Conservation (phyloP, 2,329 filamentous ascomycete species). For the Penicillium psychrosexuale region DNA sequence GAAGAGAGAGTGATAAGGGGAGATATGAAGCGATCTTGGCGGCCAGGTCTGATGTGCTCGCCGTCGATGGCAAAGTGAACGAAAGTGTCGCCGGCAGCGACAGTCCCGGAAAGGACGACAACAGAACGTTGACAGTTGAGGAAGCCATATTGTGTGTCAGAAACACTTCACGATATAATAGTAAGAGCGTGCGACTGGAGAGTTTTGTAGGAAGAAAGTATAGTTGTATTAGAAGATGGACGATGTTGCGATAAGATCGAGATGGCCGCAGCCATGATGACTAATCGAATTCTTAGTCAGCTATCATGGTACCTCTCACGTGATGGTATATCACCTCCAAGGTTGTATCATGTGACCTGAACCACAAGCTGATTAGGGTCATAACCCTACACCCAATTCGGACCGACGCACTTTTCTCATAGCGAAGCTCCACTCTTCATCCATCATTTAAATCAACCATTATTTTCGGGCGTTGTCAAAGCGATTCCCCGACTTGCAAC, state of each 20-base stretch:
- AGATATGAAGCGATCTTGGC: conserved; percentile 55
- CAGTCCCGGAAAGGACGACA: conserved; percentile 80
- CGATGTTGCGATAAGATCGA: conserved; percentile 18
- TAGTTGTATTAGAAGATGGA: neutral
- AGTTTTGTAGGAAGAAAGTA: neutral
- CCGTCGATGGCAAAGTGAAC: conserved; percentile 65
- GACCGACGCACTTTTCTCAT: conserved; percentile 39
- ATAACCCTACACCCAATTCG: conserved; percentile 32
- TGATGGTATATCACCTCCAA: neutral
- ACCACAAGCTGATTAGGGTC: conserved; percentile 25
- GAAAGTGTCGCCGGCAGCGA: conserved; percentile 78
- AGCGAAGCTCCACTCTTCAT: conserved; percentile 33
- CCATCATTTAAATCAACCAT: conserved; percentile 38
- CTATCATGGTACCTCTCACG: neutral
- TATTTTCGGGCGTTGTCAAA: conserved; percentile 45
- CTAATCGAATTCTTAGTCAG: neutral
- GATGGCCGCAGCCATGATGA: neutral
- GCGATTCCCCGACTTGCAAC: conserved; percentile 54
- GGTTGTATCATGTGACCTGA: conserved; percentile 5
- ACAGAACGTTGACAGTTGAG: conserved; percentile 70
- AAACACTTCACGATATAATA: neutral
- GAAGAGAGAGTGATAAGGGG: conserved; percentile 57
- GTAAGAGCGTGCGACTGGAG: neutral
- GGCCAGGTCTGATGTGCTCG: conserved; percentile 66
- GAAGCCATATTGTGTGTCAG: conserved; percentile 50